Percentiles rank a stretch among this genome's conserved stretches.
These are phyloP conservation scores for Fusarium irregulare DNA, from an alignment of 2,329 filamentous ascomycete genomes.

Conservation along the genomic window DNA sequence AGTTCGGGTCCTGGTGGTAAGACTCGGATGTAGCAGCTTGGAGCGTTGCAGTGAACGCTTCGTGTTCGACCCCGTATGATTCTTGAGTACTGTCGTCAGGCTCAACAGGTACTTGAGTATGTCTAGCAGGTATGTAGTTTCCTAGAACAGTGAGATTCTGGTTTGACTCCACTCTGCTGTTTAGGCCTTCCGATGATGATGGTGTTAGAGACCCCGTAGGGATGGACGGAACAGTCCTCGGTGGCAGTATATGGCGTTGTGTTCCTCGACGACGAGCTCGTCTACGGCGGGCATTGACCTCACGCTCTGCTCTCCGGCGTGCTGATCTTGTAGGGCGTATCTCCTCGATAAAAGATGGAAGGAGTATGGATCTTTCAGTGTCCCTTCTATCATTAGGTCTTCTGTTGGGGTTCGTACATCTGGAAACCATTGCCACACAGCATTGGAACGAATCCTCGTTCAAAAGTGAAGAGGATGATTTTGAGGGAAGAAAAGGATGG, in stretches of 20 bases:
- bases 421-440: neutral
- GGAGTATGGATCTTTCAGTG: neutral
- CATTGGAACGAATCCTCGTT: neutral
- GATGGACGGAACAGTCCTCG: neutral
- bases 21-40: neutral
- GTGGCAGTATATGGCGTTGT: neutral
- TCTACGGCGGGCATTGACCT: neutral
- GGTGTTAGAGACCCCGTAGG: neutral
- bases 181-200: neutral
- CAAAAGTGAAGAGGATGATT: neutral
- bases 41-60: neutral
- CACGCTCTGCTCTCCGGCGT: neutral
- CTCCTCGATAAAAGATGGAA: neutral
- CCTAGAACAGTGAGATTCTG: neutral
- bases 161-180: neutral
- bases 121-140: too few relatives aligned
- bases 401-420: neutral
- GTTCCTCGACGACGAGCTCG: rapidly evolving
- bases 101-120: neutral
- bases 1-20: neutral
- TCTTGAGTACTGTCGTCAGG: neutral
- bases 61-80: neutral
- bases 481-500: neutral
- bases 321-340: neutral
- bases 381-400: neutral